These are phyloP conservation scores for Tetrahymena borealis DNA, from an alignment of 73 alveolate genomes.

Conservation along the genomic window DNA sequence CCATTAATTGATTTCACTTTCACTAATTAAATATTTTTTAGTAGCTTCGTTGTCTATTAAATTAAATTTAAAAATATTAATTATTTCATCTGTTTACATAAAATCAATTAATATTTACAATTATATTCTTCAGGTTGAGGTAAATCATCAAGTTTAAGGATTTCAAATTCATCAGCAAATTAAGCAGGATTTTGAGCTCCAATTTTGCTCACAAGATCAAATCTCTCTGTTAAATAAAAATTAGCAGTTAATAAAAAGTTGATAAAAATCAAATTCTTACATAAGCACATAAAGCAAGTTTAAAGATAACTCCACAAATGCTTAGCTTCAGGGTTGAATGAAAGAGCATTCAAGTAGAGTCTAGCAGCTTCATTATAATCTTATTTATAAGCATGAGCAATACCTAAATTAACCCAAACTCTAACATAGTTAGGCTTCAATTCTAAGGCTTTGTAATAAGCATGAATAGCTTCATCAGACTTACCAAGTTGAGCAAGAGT, in stretches of 20 bases:
- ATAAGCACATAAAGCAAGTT: constrained; percentile 38
- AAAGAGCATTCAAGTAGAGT: constrained; percentile 67
- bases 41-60: neutral
- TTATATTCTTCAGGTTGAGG: constrained; percentile 45
- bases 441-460: constrained; percentile 73
- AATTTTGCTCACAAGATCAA: constrained; percentile 31
- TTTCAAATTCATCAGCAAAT: constrained; percentile 44
- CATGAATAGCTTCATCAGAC: constrained; percentile 54
- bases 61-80: neutral
- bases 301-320: constrained; percentile 79
- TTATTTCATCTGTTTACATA: neutral
- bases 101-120: neutral
- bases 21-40: neutral
- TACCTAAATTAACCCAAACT: constrained; percentile 83
- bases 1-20: neutral
- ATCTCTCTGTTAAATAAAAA: constrained; percentile 12
- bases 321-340: constrained; percentile 69
- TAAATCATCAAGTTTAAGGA: constrained; percentile 46
- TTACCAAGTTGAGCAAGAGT: constrained; percentile 70
- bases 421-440: constrained; percentile 85
- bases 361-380: constrained; percentile 59
- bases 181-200: constrained; percentile 15
- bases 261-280: neutral
- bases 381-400: constrained; percentile 61
- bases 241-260: neutral